Percentiles rank a stretch among this genome's conserved stretches.
Conservation (phyloP, 768 basidiomycete species). For the Porphyrellus cyaneotinctus region DNA sequence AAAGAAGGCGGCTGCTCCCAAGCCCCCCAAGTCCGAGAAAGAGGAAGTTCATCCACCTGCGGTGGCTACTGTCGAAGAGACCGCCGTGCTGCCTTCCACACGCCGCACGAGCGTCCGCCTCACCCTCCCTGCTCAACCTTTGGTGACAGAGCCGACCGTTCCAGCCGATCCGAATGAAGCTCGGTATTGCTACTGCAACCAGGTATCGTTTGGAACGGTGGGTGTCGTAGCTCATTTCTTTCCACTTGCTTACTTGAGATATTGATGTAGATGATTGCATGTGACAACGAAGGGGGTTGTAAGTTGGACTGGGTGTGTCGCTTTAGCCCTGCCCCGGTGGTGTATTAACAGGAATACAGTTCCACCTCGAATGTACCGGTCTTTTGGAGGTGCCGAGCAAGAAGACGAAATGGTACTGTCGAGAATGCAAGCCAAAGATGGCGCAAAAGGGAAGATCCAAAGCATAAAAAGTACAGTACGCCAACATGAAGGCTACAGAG, state of each 20-base stretch:
- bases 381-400: conserved; percentile 55
- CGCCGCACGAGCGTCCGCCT: conserved; percentile 30
- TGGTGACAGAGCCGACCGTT: conserved; percentile 14
- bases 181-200: conserved; percentile 79
- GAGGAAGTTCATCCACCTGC: conserved; percentile 11
- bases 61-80: conserved; percentile 10
- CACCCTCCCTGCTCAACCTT: conserved; percentile 34
- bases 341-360: conserved; percentile 40
- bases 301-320: conserved; percentile 76
- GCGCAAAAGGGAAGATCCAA: conserved; percentile 34
- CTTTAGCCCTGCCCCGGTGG: background rate
- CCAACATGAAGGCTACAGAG: background rate
- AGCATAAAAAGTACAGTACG: conserved; percentile 11
- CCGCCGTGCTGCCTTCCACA: conserved; percentile 9
- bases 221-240: conserved; percentile 21
- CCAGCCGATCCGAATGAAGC: conserved; percentile 45
- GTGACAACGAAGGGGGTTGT: conserved; percentile 70
- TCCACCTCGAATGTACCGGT: conserved; percentile 67
- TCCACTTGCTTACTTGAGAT: background rate
- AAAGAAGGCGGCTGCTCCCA: conserved; percentile 17
- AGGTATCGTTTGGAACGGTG: conserved; percentile 77
- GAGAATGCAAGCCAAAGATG: conserved; percentile 48
- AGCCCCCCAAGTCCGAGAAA: conserved; percentile 15
- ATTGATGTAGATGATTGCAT: conserved; percentile 74
- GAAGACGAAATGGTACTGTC: conserved; percentile 65